phyloP scores from a whole-genome alignment of 305 asterid genomes.

The Fraxinus paxiana region DNA sequence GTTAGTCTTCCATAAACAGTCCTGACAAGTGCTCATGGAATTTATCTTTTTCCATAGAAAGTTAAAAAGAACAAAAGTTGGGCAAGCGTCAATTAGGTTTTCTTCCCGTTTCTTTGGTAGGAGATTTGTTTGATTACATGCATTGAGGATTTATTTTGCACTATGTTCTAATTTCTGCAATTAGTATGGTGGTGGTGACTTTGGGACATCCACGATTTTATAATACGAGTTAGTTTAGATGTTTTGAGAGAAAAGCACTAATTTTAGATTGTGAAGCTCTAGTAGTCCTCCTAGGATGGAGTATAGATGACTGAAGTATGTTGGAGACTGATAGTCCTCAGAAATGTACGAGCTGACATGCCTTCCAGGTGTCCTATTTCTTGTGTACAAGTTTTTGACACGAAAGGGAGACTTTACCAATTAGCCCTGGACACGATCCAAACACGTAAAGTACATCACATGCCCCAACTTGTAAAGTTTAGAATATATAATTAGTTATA shows the following conservation, averaged over 20 bases:
- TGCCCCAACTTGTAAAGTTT: not conserved
- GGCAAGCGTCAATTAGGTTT: not conserved
- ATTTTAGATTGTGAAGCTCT: not conserved
- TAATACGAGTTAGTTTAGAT: not conserved
- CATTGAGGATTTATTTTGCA: not conserved
- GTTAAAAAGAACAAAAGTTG: not conserved
- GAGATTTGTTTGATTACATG: not conserved
- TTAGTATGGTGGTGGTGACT: not conserved
- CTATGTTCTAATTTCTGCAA: not conserved
- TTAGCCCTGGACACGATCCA: not conserved
- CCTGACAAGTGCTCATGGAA: not conserved
- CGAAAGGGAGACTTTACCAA: not conserved
- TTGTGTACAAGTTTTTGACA: not conserved
- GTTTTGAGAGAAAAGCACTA: not conserved
- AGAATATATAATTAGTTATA: not conserved
- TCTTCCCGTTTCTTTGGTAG: not conserved
- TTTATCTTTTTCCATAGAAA: not conserved
- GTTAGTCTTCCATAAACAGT: not conserved
- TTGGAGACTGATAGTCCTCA: not conserved
- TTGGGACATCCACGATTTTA: not conserved
- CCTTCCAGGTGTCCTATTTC: not conserved
- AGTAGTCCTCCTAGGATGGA: not conserved
- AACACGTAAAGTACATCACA: not conserved
- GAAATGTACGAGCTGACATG: not conserved
- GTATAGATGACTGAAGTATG: not conserved